These are phyloP conservation scores for Geotrichum reessii DNA, from an alignment of 1,139 yeast genomes.

Conservation along the genomic window DNA sequence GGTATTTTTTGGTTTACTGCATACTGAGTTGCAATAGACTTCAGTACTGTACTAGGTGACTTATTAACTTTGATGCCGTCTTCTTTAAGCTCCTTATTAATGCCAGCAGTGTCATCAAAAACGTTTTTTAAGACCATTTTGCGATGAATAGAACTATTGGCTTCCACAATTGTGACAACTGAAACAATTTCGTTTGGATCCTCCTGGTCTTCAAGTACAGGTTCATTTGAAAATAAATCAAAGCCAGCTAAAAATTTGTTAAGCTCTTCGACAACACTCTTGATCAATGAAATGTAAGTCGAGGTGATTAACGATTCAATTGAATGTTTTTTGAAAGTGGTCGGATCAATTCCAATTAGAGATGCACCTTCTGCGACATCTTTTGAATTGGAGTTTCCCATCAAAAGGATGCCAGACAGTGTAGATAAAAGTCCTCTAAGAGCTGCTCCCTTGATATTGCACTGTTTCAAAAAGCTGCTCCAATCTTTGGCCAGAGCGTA, in stretches of 20 bases:
- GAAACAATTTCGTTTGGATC: slow-evolving; percentile 34
- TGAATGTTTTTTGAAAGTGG: slow-evolving; percentile 27
- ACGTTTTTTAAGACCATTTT: slow-evolving; percentile 32
- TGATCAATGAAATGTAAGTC: slow-evolving; percentile 33
- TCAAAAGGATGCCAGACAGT: slow-evolving; percentile 37
- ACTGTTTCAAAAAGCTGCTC: slow-evolving; percentile 37
- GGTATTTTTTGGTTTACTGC: slow-evolving; percentile 2
- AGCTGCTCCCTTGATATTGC: slow-evolving; percentile 35
- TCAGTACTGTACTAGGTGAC: slow-evolving; percentile 32
- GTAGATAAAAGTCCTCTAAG: slow-evolving; percentile 34
- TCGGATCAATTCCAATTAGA: slow-evolving; percentile 37
- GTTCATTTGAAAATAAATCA: slow-evolving; percentile 25
- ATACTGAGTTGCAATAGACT: slow-evolving; percentile 25
- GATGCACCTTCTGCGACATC: slow-evolving; percentile 40
- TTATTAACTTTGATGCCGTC: slow-evolving; percentile 37
- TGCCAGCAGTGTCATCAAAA: slow-evolving; percentile 36
- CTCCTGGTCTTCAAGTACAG: slow-evolving; percentile 23
- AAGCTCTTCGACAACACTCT: slow-evolving; percentile 33
- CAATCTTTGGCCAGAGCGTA: slow-evolving; percentile 40
- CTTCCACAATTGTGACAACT: slow-evolving; percentile 37
- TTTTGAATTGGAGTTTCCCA: slow-evolving; percentile 34
- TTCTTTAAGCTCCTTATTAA: slow-evolving; percentile 37
- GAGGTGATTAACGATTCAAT: slow-evolving; percentile 34
- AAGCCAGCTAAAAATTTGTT: slow-evolving; percentile 33
- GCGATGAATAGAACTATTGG: slow-evolving; percentile 27